These are phyloP conservation scores for Candida dubliniensis DNA, from an alignment of 1,139 yeast species.

Conservation along the genomic window DNA sequence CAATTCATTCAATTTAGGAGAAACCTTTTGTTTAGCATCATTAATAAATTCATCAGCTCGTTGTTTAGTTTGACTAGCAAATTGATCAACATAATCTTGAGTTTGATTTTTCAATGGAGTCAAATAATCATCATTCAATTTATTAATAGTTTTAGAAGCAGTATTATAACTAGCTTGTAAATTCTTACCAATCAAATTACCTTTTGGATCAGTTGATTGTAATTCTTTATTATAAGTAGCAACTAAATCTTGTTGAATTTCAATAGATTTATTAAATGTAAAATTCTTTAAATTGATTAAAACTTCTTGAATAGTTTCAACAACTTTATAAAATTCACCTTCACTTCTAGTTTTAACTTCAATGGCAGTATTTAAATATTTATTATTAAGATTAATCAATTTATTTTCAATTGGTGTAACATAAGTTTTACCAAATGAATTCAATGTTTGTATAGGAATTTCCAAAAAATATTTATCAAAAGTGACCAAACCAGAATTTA, in stretches of 20 bases:
- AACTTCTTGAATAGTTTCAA: conserved; percentile 32
- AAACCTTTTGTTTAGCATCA: conserved; percentile 27
- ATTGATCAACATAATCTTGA: conserved; percentile 38
- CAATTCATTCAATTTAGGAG: conserved; percentile 14
- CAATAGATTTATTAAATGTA: conserved; percentile 30
- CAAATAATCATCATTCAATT: conserved; percentile 37
- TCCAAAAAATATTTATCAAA: conserved; percentile 14
- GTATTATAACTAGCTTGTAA: conserved; percentile 40
- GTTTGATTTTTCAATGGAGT: conserved; percentile 45
- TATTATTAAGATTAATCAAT: conserved; percentile 14
- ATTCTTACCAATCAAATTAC: conserved; percentile 25
- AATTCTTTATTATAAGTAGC: conserved; percentile 39
- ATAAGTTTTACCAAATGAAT: conserved; percentile 10
- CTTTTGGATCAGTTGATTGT: conserved; percentile 14
- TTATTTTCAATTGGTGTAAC: conserved; percentile 12
- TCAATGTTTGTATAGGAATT: conserved; percentile 9
- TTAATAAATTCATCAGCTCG: conserved; percentile 38
- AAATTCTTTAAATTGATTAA: conserved; percentile 26
- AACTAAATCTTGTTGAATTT: conserved; percentile 33
- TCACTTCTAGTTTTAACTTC: conserved; percentile 13
- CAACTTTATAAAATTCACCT: conserved; percentile 25
- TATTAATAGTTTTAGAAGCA: conserved; percentile 33
- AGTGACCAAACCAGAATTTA: conserved; percentile 5
- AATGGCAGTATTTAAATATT: conserved; percentile 7
- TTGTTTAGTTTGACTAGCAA: conserved; percentile 33